Conservation (phyloP, 2,329 filamentous ascomycete species). For the Moelleriella libera region DNA sequence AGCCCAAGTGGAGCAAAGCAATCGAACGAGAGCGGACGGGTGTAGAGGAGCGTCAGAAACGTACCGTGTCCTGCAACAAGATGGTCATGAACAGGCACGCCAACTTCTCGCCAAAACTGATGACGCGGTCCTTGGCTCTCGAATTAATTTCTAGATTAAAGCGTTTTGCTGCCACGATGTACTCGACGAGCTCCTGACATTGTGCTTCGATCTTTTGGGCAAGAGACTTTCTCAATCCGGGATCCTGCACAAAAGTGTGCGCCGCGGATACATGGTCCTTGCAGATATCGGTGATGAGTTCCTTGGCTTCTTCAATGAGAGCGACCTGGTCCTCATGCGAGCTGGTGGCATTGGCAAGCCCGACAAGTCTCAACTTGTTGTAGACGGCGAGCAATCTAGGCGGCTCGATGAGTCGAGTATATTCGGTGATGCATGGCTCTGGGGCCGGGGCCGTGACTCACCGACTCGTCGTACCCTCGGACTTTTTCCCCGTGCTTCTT, state of each 20-base stretch:
- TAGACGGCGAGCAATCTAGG: constrained; percentile 44
- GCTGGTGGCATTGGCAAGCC: constrained; percentile 29
- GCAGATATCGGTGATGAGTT: constrained; percentile 68
- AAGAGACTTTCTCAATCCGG: constrained; percentile 42
- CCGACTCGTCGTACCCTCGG: constrained; percentile 90
- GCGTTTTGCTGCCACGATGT: constrained; percentile 46
- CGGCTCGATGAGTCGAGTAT: background rate
- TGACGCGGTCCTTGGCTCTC: constrained; percentile 71
- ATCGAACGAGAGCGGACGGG: background rate
- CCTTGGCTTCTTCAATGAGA: constrained; percentile 50
- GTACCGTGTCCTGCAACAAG: constrained; percentile 59
- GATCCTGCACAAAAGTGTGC: constrained; percentile 43
- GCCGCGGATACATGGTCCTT: constrained; percentile 68
- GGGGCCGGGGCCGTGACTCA: constrained; percentile 30
- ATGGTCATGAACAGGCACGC: constrained; percentile 86
- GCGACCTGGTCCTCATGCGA: constrained; percentile 36
- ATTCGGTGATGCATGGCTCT: background rate
- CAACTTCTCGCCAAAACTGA: constrained; percentile 91
- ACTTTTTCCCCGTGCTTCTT: constrained; percentile 85
- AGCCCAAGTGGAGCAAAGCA: background rate
- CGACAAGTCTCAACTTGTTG: constrained; percentile 39
- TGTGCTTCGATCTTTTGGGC: constrained; percentile 58
- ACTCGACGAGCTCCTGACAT: constrained; percentile 69
- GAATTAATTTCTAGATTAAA: constrained; percentile 65
- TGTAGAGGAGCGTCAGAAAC: constrained; percentile 1